Evolutionary conservation across 306 rosid species (phyloP).

Genomic region (Pyrus betulifolia): DNA sequence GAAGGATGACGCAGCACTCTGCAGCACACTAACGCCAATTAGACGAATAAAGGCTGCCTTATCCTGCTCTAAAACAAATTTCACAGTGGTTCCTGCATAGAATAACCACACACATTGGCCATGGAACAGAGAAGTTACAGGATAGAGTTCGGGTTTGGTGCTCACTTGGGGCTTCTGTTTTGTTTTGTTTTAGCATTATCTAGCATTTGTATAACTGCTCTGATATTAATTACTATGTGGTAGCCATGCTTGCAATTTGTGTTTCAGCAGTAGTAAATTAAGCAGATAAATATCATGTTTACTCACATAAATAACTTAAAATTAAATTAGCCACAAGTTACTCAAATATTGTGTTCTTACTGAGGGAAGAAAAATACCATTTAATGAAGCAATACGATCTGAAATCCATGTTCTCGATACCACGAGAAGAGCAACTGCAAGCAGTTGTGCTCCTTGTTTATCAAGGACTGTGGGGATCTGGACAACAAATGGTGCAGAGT

Average conservation of each 20-base stretch:
- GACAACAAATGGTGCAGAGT: constrained; percentile 11
- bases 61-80: constrained; percentile 80
- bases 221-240: neutral
- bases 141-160: neutral
- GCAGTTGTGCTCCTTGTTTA: constrained; percentile 91
- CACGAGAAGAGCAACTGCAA: constrained; percentile 89
- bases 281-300: neutral
- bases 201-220: neutral
- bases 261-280: neutral
- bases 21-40: constrained; percentile 68
- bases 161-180: neutral
- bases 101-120: constrained; percentile 10
- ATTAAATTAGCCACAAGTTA: constrained; percentile 1
- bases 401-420: constrained; percentile 94
- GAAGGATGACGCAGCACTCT: constrained; percentile 78
- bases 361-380: constrained; percentile 42
- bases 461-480: constrained; percentile 86
- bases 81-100: constrained; percentile 82
- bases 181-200: neutral
- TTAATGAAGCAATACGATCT: constrained; percentile 84
- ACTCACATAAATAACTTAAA: neutral
- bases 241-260: neutral
- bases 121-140: neutral
- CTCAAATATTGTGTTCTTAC: neutral
- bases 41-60: constrained; percentile 61